These are phyloP conservation scores for Beverwykella pulmonaria DNA, from an alignment of 495 filamentous ascomycete genomes.

Conservation along the genomic window DNA sequence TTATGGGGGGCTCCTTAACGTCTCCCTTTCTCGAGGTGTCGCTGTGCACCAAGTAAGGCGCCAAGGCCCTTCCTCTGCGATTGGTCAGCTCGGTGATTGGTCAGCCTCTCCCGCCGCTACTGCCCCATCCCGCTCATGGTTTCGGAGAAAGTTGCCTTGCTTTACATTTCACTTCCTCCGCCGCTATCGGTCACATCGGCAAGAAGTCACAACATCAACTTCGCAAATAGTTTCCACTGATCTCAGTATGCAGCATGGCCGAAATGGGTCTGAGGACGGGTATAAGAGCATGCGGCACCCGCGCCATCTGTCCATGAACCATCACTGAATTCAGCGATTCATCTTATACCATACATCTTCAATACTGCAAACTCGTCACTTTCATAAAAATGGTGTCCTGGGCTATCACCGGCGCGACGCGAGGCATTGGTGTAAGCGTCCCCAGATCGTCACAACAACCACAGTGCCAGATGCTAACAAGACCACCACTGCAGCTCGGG, in stretches of 20 bases:
- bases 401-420: conserved; percentile 30
- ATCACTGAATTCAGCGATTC: conserved; percentile 14
- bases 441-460: conserved; percentile 9
- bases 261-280: conserved; percentile 2
- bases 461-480: conserved; percentile 25
- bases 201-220: conserved; percentile 5
- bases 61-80: too few relatives aligned
- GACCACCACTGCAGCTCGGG: conserved; percentile 22
- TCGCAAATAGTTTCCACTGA: conserved; percentile 29
- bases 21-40: too few relatives aligned
- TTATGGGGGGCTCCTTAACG: too few relatives aligned
- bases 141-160: conserved; percentile 27
- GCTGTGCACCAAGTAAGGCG: too few relatives aligned
- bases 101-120: conserved; percentile 1
- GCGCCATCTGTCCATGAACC: conserved; percentile 10
- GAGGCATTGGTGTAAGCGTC: conserved; percentile 30
- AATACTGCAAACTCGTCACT: conserved; percentile 16
- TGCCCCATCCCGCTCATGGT: neutral
- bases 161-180: conserved; percentile 18
- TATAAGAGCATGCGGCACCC: conserved; percentile 28
- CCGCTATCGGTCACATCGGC: neutral
- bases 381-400: conserved; percentile 28
- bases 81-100: too few relatives aligned
- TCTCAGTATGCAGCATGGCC: conserved; percentile 10
- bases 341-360: conserved; percentile 16